A percentile compares a stretch with the other conserved stretches of the same genome.
Evolutionary conservation across 2,329 filamentous ascomycete species (phyloP).

Genomic region (Teratosphaeria nubilosa): DNA sequence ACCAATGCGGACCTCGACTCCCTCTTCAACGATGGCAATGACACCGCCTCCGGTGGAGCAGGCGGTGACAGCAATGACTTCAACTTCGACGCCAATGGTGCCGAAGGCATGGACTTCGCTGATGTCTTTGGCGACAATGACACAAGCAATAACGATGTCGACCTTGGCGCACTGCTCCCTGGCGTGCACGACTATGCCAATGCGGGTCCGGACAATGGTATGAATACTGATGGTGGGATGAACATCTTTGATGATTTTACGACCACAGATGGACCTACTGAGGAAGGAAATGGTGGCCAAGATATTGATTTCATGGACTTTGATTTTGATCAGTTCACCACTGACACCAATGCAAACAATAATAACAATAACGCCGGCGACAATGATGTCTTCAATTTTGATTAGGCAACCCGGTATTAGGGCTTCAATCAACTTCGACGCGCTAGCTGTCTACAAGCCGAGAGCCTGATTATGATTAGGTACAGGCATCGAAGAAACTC

Average conservation of each 20-base stretch:
- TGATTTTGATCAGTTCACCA: background rate
- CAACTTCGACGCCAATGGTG: constrained; percentile 21
- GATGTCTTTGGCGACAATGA: constrained; percentile 9
- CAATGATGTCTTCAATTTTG: background rate
- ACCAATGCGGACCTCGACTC: constrained; percentile 25
- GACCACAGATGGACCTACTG: constrained; percentile 6
- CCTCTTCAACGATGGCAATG: constrained; percentile 17
- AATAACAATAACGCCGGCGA: background rate
- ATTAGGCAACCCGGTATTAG: background rate
- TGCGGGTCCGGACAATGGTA: constrained; percentile 6
- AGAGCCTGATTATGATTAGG: background rate
- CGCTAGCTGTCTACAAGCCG: background rate
- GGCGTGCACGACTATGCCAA: constrained; percentile 34
- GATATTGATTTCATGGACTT: background rate
- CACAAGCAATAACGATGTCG: constrained; percentile 15
- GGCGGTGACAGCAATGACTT: constrained; percentile 12
- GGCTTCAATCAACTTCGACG: background rate
- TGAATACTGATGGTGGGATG: background rate
- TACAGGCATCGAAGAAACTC: background rate
- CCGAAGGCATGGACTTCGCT: constrained; percentile 8
- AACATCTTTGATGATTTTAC: background rate
- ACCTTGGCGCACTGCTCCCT: constrained; percentile 29
- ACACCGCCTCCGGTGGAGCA: constrained; percentile 5
- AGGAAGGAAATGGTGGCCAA: background rate
- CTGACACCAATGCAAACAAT: background rate